A percentile compares a stretch with the other conserved stretches of the same genome.
phyloP scores from a whole-genome alignment of 805 yeast species.

The Maudiozyma pseudohumilis region DNA sequence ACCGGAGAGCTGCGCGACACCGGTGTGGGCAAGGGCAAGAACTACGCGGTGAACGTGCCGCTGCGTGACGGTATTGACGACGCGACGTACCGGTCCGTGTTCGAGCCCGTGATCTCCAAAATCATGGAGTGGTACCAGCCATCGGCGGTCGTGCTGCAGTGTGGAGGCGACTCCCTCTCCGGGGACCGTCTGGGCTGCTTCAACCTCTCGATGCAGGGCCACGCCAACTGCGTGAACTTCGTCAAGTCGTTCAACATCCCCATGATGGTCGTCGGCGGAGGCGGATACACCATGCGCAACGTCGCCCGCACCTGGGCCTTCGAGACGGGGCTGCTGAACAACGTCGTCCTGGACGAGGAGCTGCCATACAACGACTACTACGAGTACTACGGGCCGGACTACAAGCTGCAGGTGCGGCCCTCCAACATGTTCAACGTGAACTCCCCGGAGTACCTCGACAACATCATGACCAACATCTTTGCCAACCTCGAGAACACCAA shows the following conservation, averaged over 20 bases:
- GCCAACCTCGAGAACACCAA: constrained; percentile 79
- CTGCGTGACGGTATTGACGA: constrained; percentile 93
- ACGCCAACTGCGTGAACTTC: constrained; percentile 89
- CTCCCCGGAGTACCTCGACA: constrained; percentile 82
- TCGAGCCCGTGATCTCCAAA: constrained; percentile 84
- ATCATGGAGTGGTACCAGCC: constrained; percentile 87
- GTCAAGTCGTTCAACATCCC: constrained; percentile 86
- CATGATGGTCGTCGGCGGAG: constrained; percentile 88
- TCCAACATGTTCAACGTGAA: constrained; percentile 96
- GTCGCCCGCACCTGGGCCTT: constrained; percentile 93
- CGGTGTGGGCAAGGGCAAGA: constrained; percentile 83
- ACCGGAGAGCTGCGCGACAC: constrained; percentile 87
- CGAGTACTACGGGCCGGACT: constrained; percentile 96
- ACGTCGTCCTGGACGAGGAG: constrained; percentile 54
- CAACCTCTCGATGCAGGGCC: constrained; percentile 84
- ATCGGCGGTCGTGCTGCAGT: constrained; percentile 86
- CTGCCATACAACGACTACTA: constrained; percentile 91
- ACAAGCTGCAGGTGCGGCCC: constrained; percentile 87
- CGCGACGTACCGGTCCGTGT: constrained; percentile 63
- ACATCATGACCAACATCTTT: constrained; percentile 67
- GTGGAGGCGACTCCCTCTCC: constrained; percentile 95
- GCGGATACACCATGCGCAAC: constrained; percentile 94
- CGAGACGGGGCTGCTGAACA: constrained; percentile 76
- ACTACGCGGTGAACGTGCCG: constrained; percentile 86
- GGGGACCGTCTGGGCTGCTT: constrained; percentile 92